Evolutionary conservation across 306 rosid species (phyloP), one percentile per base, ranked within the genome.

Genomic region (Rosa chinensis): DNA sequence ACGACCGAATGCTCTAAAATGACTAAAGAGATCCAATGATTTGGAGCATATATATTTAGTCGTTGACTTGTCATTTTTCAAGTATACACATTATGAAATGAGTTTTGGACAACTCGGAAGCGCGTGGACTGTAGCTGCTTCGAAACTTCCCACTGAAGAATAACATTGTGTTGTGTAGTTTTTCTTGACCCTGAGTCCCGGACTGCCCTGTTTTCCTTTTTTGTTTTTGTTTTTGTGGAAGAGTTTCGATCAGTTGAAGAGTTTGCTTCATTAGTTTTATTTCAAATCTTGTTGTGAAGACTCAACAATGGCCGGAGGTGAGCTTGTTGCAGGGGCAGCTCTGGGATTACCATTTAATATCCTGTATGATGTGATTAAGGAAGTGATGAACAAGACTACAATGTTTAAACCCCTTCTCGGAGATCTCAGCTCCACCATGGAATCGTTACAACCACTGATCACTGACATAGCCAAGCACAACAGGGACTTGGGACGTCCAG

Each of bases 341-440:
- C 64, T 58, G 20, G 64, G 35, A 58, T 21, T 58, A 9, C 64
- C 64, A 21, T 58, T 58, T 10, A 58, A 21, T 58, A 21, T 58
- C 35, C 35, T 58, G 35, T 58, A 58, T 58, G 64, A 58, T 58
- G 14, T 21, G 35, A 58, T 58, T 4, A 56, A 56, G 63, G 12
- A 58, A 21, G 64, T 58, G 35, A 58, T 58, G 64, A 58, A 21
- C 64, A 58, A 58, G 64, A 58, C 64, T 2, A 58, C 35, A 4
- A 58, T 58, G 64, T 58, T 58, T 21, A 58, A 58, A 58, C 64
- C 64, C 64, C 64, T 58, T 4, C 64, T 58, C 14, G 64, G 35
- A 58, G 64, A 58, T 58, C 64, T 58, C 35, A 58, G 35, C 14
- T 58, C 64, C 35, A 58, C 64, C 35, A 58, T 58, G 64, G 35